Evolutionary conservation across 2,329 filamentous ascomycete species (phyloP).

Genomic region (Trichophyton verrucosum): DNA sequence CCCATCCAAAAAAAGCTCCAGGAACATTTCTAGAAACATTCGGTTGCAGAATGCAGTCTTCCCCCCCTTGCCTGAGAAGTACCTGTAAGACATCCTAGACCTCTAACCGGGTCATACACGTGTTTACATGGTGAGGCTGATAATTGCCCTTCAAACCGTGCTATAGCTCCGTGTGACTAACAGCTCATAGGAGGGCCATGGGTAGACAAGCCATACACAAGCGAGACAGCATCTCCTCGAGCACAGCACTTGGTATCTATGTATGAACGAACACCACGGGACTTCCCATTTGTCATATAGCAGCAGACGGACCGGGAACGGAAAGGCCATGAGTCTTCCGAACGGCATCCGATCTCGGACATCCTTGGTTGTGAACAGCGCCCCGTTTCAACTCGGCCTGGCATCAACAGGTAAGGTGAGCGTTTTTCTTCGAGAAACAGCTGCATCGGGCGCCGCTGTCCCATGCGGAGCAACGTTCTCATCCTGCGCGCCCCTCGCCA

Average conservation of each 20-base stretch:
- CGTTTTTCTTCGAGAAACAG: background rate
- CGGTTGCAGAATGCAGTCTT: background rate
- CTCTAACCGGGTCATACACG: background rate
- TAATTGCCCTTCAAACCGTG: background rate
- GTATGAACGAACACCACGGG: background rate
- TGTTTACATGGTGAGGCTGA: conserved; percentile 4
- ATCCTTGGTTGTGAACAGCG: background rate
- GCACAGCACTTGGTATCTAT: background rate
- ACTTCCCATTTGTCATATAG: background rate
- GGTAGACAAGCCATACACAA: background rate
- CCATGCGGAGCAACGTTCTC: background rate
- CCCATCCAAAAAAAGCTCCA: background rate
- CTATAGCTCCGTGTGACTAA: background rate
- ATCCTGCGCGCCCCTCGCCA: background rate
- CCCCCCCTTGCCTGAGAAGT: background rate
- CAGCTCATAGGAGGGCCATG: background rate
- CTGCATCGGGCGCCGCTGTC: background rate
- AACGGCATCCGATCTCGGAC: background rate
- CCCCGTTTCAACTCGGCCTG: background rate
- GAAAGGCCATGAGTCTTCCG: background rate
- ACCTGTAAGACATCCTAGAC: background rate
- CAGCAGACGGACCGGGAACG: background rate
- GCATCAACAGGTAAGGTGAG: background rate
- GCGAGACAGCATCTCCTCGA: background rate
- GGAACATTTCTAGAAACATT: conserved; percentile 2